phyloP scores from a whole-genome alignment of 78 protist species.

The Dictyostelium capitatum region DNA sequence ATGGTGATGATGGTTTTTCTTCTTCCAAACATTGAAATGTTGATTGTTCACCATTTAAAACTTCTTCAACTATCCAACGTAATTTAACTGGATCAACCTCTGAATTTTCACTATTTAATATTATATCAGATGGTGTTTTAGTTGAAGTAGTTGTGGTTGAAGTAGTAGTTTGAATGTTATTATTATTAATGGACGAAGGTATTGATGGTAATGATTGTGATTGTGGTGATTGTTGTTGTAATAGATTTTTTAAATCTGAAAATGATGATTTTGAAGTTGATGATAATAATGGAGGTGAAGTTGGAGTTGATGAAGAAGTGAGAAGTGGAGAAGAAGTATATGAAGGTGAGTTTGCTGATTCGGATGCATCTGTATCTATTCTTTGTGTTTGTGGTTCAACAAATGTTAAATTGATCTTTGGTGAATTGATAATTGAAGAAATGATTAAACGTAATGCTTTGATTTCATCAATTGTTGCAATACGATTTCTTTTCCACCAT shows the following conservation, averaged over 20 bases:
- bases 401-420: slow-evolving; percentile 46
- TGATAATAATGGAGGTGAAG: not conserved
- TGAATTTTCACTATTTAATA: no score
- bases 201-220: not conserved
- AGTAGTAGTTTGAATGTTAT: not conserved
- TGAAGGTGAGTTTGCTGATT: not conserved
- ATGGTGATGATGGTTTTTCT: not conserved
- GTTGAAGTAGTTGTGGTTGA: not conserved
- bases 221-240: not conserved
- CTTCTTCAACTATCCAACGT: slow-evolving; percentile 57
- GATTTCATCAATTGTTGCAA: slow-evolving; percentile 26
- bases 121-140: not conserved
- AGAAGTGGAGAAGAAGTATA: not conserved
- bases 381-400: not conserved
- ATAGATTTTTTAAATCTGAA: slow-evolving; percentile 1
- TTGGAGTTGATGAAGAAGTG: not conserved
- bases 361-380: not conserved
- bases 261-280: not conserved
- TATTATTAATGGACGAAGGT: not conserved
- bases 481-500: slow-evolving; percentile 40
- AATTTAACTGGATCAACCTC: slow-evolving; percentile 30
- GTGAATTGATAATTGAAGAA: not conserved
- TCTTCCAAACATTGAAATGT: not conserved
- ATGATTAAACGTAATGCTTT: slow-evolving; percentile 11
- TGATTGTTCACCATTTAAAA: slow-evolving; percentile 33